Conservation (phyloP, 2,329 filamentous ascomycete species). For the Pseudogymnoascus sp. region DNA sequence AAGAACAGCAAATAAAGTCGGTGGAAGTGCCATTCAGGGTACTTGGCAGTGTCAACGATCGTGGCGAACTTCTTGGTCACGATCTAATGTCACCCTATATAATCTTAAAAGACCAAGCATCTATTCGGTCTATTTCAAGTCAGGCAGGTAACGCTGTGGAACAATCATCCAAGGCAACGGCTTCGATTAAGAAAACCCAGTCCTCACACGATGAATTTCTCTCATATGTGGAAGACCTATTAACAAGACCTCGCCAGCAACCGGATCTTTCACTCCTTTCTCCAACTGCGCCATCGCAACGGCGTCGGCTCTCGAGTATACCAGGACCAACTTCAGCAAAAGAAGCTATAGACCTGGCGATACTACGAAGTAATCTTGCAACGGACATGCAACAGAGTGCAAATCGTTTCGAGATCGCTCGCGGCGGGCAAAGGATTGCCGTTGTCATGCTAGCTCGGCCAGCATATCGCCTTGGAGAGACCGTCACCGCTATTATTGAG, state of each 20-base stretch:
- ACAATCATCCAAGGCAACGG: constrained; percentile 9
- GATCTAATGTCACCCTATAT: constrained; percentile 94
- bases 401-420: constrained; percentile 93
- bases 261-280: constrained; percentile 57
- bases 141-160: constrained; percentile 14
- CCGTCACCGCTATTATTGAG: constrained; percentile 75
- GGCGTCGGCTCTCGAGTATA: constrained; percentile 45
- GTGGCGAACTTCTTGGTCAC: constrained; percentile 83
- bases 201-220: constrained; percentile 57
- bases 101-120: constrained; percentile 72
- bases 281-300: constrained; percentile 51
- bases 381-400: constrained; percentile 63
- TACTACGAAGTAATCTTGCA: constrained; percentile 69
- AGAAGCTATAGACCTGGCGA: constrained; percentile 85
- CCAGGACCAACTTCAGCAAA: constrained; percentile 58
- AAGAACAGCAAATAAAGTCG: constrained; percentile 77
- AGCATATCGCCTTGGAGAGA: constrained; percentile 81
- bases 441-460: constrained; percentile 84
- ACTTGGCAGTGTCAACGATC: constrained; percentile 80
- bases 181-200: constrained; percentile 26
- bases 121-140: constrained; percentile 21
- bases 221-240: constrained; percentile 66
- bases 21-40: constrained; percentile 90
- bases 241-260: constrained; percentile 49
- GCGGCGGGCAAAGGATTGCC: constrained; percentile 83